Conservation (phyloP, 2,329 filamentous ascomycete genomes). For the Penicillium thymicola region DNA sequence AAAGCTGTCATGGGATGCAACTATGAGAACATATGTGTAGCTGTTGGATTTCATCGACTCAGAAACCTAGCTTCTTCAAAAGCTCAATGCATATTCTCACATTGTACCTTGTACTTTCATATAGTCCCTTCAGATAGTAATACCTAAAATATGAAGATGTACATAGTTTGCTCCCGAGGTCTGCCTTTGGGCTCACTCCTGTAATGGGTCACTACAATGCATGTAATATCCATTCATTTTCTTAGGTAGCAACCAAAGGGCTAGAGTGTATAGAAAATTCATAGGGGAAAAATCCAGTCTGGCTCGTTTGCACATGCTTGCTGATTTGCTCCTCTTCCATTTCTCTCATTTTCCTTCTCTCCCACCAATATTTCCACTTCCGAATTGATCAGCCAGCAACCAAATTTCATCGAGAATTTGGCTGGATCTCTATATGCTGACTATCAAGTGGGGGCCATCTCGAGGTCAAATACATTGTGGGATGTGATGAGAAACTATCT, state of each 20-base stretch:
- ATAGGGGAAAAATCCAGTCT: neutral
- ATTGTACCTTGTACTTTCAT: no score
- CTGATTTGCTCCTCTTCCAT: no score
- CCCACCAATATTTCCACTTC: neutral
- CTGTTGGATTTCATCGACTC: no score
- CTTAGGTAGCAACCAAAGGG: neutral
- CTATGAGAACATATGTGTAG: neutral
- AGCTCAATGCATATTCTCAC: no score
- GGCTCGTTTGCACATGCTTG: neutral
- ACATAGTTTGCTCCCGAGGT: neutral
- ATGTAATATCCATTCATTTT: neutral
- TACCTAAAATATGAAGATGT: neutral
- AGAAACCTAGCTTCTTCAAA: no score
- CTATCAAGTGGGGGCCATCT: neutral
- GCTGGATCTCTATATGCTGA: neutral
- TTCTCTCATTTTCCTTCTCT: neutral
- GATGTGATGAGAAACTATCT: neutral
- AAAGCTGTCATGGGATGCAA: neutral
- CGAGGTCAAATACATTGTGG: neutral
- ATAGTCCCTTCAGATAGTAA: no score
- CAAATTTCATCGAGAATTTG: no score
- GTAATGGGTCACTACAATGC: neutral
- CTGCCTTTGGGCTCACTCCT: neutral
- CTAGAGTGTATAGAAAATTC: neutral
- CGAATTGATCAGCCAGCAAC: neutral